phyloP scores from a whole-genome alignment of 305 asterid genomes.

The Petunia hybrid region DNA sequence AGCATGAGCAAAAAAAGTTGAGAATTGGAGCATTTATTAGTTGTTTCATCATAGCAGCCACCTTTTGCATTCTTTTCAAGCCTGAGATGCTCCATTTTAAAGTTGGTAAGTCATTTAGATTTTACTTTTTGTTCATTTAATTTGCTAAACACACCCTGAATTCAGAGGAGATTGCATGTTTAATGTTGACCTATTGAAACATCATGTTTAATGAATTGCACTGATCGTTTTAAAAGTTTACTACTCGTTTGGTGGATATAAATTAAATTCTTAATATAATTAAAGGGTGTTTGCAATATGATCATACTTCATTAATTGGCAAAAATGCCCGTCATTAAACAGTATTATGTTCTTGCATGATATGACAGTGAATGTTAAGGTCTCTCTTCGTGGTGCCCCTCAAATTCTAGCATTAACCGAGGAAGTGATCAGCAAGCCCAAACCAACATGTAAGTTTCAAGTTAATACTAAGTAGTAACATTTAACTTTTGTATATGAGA shows the following conservation, averaged over 20 bases:
- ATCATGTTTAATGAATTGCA: neutral
- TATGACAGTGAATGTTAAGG: constrained; percentile 38
- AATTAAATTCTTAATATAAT: too few relatives aligned
- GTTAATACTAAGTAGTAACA: neutral
- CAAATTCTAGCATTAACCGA: constrained; percentile 33
- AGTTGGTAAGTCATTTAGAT: neutral
- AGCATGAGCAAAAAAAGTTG: constrained; percentile 44
- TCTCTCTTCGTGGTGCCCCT: constrained; percentile 36
- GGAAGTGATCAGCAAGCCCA: constrained; percentile 18
- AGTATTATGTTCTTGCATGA: neutral
- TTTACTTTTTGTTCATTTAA: neutral
- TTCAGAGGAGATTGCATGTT: neutral
- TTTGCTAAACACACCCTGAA: neutral
- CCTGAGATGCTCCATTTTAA: constrained; percentile 32
- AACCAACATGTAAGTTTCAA: constrained; percentile 42
- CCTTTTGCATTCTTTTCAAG: constrained; percentile 43
- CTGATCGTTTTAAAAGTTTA: neutral
- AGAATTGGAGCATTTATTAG: constrained; percentile 40
- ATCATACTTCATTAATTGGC: neutral
- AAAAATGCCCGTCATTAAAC: neutral
- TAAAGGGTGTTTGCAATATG: neutral
- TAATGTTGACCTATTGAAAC: too few relatives aligned
- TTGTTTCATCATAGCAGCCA: constrained; percentile 42
- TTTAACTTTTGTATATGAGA: too few relatives aligned
- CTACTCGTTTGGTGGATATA: neutral